These are phyloP conservation scores for Hypomyces perniciosus DNA, from an alignment of 2,329 filamentous ascomycete genomes.

Conservation along the genomic window DNA sequence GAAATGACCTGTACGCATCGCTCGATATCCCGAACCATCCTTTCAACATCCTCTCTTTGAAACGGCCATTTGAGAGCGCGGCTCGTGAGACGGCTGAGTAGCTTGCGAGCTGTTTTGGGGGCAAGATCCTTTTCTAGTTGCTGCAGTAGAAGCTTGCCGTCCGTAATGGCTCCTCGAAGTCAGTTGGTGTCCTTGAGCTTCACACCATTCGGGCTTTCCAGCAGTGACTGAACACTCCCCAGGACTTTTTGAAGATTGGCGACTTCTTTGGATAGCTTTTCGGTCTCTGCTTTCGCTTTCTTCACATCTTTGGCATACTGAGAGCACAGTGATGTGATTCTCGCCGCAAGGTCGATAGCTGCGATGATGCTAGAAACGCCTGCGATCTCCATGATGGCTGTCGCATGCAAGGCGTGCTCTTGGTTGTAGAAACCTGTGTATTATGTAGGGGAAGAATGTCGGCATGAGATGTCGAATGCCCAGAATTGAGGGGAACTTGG, in stretches of 20 bases:
- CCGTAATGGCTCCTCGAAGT: not conserved
- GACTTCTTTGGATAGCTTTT: slow-evolving; percentile 24
- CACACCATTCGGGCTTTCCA: not conserved
- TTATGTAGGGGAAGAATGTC: no score
- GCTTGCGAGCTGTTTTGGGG: slow-evolving; percentile 17
- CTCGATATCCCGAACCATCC: slow-evolving; percentile 22
- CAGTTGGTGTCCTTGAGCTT: not conserved
- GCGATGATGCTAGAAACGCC: slow-evolving; percentile 31
- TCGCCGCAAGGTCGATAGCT: slow-evolving; percentile 32
- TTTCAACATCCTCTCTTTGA: slow-evolving; percentile 28
- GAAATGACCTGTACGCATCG: slow-evolving; percentile 23
- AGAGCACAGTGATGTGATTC: slow-evolving; percentile 27
- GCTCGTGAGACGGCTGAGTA: slow-evolving; percentile 25
- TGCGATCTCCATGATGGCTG: slow-evolving; percentile 22
- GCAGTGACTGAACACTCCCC: slow-evolving; percentile 15
- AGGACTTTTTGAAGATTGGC: slow-evolving; percentile 21
- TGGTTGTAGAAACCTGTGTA: no score
- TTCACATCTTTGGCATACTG: slow-evolving; percentile 30
- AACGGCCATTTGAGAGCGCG: slow-evolving; percentile 35
- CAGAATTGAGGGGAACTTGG: no score
- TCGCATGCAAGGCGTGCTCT: no score
- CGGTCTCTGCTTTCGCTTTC: slow-evolving; percentile 25
- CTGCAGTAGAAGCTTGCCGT: not conserved
- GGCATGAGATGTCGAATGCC: no score
- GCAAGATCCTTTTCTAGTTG: not conserved